Base-by-base conservation (phyloP, 2,329 filamentous ascomycete genomes). In the Acrodontium crateriforme region DNA sequence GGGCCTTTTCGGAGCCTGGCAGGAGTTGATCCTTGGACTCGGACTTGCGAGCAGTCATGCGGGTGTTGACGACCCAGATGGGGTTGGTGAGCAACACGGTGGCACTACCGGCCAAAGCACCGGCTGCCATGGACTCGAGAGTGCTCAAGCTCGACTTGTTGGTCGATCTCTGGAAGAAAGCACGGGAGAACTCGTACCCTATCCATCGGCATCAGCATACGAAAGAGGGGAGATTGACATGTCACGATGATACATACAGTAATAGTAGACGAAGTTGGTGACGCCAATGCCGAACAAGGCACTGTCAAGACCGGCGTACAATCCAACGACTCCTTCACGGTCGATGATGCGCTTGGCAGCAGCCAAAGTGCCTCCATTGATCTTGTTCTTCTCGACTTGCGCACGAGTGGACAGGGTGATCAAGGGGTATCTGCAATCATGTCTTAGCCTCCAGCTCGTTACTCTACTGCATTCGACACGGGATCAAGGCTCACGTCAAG, bases 241-340 rank as follows among this genome's bases (percentile, higher is more conserved):
- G 14, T 17, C 17, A n/a, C 6, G 24, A 15, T 9, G 26, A 14
- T 12, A 35, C 51, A 18, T 42, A 66, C 82, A 98, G 67, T 95
- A 98, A 63, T 98, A 98, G 68, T 98, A 98, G 25, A 98, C 87
- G 54, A 98, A 98, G 65, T 98, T 98, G 46, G 89, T 98, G 44
- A 98, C 77, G 56, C 80, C 89, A 63, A 98, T 95, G 54, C 89
- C 89, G 56, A 98, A 94, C 24, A 98, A 67, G 28, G 89, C 89
- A 37, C 81, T 91, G 56, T 92, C 83, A 34, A 98, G 72, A 22
- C 89, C 89, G 5, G 89, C 76, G 54, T 95, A 98, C 18, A 98
- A 73, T 17, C 89, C 89, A 2, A 71, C 63, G 31, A 94, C 62
- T 46, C 89, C 89, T 59, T 98, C 89, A 44, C 89, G 80, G 44